Evolutionary conservation across 1,139 yeast genomes (phyloP).

Genomic region (Geotrichum europaeum): DNA sequence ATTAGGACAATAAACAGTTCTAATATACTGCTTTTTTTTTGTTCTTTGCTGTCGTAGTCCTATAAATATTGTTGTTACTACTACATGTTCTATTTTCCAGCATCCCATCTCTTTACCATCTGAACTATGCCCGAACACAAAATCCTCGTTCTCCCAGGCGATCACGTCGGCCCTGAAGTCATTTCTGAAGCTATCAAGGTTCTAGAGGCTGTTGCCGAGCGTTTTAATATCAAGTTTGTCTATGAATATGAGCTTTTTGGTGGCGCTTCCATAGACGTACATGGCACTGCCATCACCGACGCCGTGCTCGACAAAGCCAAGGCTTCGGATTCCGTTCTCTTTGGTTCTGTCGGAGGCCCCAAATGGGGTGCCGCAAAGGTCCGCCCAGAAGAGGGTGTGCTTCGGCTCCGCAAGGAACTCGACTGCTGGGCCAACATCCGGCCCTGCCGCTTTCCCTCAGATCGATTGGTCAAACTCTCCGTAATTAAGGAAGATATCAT

Average conservation of each 20-base stretch:
- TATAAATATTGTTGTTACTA: neutral
- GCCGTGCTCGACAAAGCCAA: constrained; percentile 69
- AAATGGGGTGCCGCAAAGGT: constrained; percentile 76
- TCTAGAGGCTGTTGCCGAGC: constrained; percentile 58
- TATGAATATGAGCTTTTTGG: constrained; percentile 76
- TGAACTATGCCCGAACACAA: constrained; percentile 39
- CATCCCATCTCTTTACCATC: neutral
- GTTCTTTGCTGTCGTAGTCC: neutral
- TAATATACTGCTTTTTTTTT: neutral
- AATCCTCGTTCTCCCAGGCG: constrained; percentile 81
- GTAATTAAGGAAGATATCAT: constrained; percentile 70
- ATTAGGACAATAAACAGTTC: no score
- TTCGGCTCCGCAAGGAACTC: constrained; percentile 73
- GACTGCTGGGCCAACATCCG: constrained; percentile 78
- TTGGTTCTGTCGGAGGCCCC: constrained; percentile 95
- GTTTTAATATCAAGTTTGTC: constrained; percentile 39
- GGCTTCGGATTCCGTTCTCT: constrained; percentile 74
- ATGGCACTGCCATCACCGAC: constrained; percentile 77
- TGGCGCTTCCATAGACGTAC: constrained; percentile 89
- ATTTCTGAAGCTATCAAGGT: constrained; percentile 80
- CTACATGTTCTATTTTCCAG: neutral
- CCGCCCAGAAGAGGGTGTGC: constrained; percentile 81
- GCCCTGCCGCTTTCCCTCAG: constrained; percentile 79
- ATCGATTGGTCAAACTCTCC: constrained; percentile 61
- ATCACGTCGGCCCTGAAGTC: constrained; percentile 84